Base-by-base conservation (phyloP, 2,329 filamentous ascomycete species). In the Penicillium sp. region DNA sequence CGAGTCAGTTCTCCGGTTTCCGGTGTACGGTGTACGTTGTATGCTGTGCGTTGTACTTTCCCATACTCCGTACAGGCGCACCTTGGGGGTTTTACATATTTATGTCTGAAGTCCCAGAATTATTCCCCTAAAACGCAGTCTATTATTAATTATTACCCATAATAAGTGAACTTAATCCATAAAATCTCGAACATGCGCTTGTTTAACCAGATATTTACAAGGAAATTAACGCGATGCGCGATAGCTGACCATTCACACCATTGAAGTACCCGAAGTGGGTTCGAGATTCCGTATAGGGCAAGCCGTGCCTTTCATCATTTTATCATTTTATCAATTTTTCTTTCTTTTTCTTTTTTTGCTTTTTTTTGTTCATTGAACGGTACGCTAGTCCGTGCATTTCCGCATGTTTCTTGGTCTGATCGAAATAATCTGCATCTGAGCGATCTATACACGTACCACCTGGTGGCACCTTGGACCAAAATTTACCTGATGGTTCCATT, bases 401-500 rank as follows among this genome's bases (percentile, higher is more conserved):
- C 40, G 19, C 22, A 19, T 42, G 7, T 32, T 7, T 31, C 29
- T 49, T 45, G 41, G 48, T 35, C 38, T 55, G 49, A 51, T 56
- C 48, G 46, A 55, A 55, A 7, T 24, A 32, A 47, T 39, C 39
- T 34, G 29, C 29, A 31, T 31, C 6, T 31, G 41, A 48, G 46
- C 32, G 46, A 46, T 50, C 48, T 50, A 17, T 46, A 39, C 46
- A 48, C 46, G 46, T 48, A 48, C 46, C 40, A 48, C 39, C 7
- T 9, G 15, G 45, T 40, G 44, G 44, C 38, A n/a, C 32, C 13
- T 22, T 17, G n/a, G 37, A 28, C n/a, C n/a, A 24, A 17, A 33
- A 34, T 22, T 24, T 33, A 17, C 3, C 13, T 26, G 29, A 24
- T 26, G 6, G 26, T 24, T 17, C 2, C 10, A 17, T 44, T 43